Evolutionary conservation across 352 stramenopile genomes (phyloP), one percentile per base, ranked within the genome.

Genomic region (Pythium graminicola): DNA sequence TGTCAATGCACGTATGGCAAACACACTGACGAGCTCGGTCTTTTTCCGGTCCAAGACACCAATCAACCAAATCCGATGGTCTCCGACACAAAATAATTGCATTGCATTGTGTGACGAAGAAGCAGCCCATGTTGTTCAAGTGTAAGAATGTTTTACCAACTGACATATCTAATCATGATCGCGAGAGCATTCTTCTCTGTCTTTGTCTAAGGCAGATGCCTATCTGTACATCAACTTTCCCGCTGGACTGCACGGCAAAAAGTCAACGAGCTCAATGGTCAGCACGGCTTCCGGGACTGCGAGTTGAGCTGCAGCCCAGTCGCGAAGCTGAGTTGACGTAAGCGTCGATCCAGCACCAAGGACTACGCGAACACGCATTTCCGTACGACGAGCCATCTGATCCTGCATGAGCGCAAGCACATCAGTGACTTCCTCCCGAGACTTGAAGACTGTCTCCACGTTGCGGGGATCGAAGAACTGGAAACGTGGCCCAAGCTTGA

Each of bases 81-180:
- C 85, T 10, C 69, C 73, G 8, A 93, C 81, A 17, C 89, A 97
- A 54, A 81, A 95, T 13, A 95, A 98, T 62, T 99, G 93, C 77
- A 93, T 99, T 33, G 89, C 85, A 11, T 85, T 99, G 38, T 91
- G 79, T 11, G 98, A 98, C 62, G 77, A 97, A 36, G 87, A 98
- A 44, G 96, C 95, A 13, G 70, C 98, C 23, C 96, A 99, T 67
- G 95, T 99, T 58, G 76, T 98, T 22, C 76, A 91, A 58, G 54
- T 85, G 45, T 74, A 17, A 54, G 8, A 11, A 59, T 47, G 32
- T 20, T n/a, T 35, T 46, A 24, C 41, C n/a, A 23, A 7, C 6
- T 17, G 36, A 10, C 16, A 42, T 42, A 42, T 20, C 36, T 20
- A 38, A 9, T 41, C 35, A 17, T 41, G 35, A 22, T 41, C 16